These are phyloP conservation scores for Eutreptiella sp. DNA, from an alignment of 208 protist genomes.

Conservation along the genomic window DNA sequence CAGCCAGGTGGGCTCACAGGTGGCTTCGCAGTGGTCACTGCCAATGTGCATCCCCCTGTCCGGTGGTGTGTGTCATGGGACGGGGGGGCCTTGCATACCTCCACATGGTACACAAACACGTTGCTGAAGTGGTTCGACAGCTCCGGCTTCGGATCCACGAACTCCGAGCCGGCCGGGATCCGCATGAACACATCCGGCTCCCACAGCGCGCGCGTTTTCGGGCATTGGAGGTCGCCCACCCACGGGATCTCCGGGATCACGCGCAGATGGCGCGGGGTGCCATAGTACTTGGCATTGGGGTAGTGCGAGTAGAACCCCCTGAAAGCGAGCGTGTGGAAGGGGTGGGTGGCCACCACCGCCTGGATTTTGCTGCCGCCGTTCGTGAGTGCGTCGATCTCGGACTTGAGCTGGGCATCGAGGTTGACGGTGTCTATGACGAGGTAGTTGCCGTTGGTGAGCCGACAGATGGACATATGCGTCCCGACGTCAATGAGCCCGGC, in stretches of 20 bases:
- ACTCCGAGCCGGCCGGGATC: conserved; percentile 1
- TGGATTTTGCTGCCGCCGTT: background rate
- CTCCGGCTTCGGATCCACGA: background rate
- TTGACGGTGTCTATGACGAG: conserved; percentile 1
- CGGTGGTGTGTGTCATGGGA: no score
- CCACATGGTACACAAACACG: background rate
- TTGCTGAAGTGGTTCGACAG: background rate
- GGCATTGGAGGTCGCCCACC: background rate
- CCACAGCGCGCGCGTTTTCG: no score
- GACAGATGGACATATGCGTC: conserved; percentile 3
- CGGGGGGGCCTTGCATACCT: no score
- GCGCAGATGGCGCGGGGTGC: conserved; percentile 10
- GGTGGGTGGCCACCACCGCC: conserved; percentile 4
- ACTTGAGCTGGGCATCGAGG: background rate
- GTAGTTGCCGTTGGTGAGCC: background rate
- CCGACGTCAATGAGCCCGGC: background rate
- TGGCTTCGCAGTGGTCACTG: no score
- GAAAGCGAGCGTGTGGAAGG: conserved; percentile 2
- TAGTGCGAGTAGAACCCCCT: conserved; percentile 7
- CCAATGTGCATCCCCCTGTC: no score
- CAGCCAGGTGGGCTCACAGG: no score
- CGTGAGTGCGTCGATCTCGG: background rate
- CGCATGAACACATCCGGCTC: conserved; percentile 2
- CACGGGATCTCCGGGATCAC: conserved; percentile 6
- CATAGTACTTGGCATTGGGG: conserved; percentile 11